Conservation (phyloP, 768 basidiomycete genomes). For the Gymnopilus dilepis region DNA sequence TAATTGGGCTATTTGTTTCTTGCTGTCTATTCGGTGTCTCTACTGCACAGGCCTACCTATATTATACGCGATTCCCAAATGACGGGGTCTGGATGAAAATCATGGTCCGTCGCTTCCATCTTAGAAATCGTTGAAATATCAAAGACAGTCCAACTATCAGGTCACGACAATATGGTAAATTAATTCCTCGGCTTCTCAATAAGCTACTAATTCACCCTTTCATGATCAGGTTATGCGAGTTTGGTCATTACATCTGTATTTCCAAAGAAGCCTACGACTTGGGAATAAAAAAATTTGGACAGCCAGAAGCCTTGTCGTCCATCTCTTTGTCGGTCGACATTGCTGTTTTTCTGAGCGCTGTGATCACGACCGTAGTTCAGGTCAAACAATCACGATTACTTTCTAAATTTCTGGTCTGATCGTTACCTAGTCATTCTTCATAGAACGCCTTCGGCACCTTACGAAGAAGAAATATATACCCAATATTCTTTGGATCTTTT, state of each 20-base stretch:
- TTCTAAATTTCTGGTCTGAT: too few species aligned
- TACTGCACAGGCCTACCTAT: constrained; percentile 15
- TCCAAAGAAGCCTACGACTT: neutral
- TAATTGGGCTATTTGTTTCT: constrained; percentile 15
- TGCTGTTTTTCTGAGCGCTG: neutral
- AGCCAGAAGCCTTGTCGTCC: neutral
- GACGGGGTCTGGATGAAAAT: constrained; percentile 6
- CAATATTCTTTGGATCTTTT: neutral
- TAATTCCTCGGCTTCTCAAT: neutral
- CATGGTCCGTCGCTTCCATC: neutral
- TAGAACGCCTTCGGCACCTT: constrained; percentile 2
- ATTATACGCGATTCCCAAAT: constrained; percentile 13
- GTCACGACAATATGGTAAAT: neutral
- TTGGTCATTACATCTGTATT: constrained; percentile 3
- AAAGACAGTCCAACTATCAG: neutral
- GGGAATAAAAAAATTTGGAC: neutral
- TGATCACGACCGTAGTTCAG: neutral
- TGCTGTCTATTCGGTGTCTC: constrained; percentile 18
- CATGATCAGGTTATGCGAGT: neutral
- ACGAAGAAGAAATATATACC: neutral
- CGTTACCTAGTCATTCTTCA: constrained; percentile 9
- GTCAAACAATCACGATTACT: too few species aligned
- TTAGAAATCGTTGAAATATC: neutral
- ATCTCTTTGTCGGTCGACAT: neutral
- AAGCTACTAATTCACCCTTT: too few species aligned